phyloP scores from a whole-genome alignment of 1,284 basidiomycete genomes.

The Apiotrichum laibachii region DNA sequence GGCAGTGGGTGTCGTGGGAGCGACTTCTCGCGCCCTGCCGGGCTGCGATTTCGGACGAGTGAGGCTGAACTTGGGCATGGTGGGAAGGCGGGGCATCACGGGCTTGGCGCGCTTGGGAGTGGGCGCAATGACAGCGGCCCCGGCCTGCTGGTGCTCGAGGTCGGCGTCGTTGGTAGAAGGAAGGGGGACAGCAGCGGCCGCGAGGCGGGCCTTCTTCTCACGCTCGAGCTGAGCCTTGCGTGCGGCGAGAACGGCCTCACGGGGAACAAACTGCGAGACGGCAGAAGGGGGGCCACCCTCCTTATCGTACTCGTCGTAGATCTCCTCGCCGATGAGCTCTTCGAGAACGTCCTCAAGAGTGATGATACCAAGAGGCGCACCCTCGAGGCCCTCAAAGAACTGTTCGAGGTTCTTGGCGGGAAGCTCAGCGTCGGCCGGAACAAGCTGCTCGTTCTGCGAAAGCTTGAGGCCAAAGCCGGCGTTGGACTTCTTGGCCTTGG shows the following conservation, averaged over 20 bases:
- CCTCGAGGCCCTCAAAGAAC: constrained; percentile 66
- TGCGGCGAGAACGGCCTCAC: constrained; percentile 35
- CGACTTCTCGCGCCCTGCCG: constrained; percentile 6
- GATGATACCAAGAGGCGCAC: constrained; percentile 80
- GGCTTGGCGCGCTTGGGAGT: not conserved
- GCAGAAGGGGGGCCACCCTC: constrained; percentile 21
- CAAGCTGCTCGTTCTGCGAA: constrained; percentile 65
- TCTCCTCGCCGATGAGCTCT: constrained; percentile 85
- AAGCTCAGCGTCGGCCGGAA: constrained; percentile 77
- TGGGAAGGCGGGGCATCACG: constrained; percentile 21
- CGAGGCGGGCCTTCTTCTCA: constrained; percentile 15
- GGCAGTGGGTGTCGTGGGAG: not conserved
- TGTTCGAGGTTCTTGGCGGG: constrained; percentile 66
- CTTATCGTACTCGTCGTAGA: constrained; percentile 66
- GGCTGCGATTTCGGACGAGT: constrained; percentile 29
- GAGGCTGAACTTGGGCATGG: constrained; percentile 31
- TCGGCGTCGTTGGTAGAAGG: constrained; percentile 25
- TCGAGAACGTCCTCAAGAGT: constrained; percentile 90
- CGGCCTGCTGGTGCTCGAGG: constrained; percentile 14
- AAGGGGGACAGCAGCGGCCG: constrained; percentile 23
- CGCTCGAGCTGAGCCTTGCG: constrained; percentile 34
- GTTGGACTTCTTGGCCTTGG: constrained; percentile 1
- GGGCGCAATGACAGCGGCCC: constrained; percentile 1
- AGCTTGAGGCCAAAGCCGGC: constrained; percentile 52
- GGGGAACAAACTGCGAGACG: constrained; percentile 35